These are phyloP conservation scores for Neurospora tetrasperma DNA, from an alignment of 495 filamentous ascomycete genomes.

Conservation along the genomic window DNA sequence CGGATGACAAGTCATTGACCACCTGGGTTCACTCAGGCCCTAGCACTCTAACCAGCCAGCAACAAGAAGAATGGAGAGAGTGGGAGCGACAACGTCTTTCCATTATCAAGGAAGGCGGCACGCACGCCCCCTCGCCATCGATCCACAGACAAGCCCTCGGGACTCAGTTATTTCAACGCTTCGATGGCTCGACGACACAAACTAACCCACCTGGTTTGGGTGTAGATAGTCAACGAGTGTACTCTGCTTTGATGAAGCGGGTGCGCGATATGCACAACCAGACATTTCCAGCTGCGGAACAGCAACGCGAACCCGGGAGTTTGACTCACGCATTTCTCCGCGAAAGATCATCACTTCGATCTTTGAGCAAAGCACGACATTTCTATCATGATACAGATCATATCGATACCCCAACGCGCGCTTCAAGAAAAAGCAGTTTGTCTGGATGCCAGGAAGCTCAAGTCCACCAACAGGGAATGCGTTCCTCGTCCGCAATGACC, in stretches of 20 bases:
- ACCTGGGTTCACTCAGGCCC: slow-evolving; percentile 61
- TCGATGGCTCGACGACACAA: neutral
- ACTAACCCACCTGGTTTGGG: slow-evolving; percentile 5
- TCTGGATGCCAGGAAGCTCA: neutral
- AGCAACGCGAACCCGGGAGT: slow-evolving; percentile 12
- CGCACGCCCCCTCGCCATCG: slow-evolving; percentile 36
- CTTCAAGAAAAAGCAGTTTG: neutral
- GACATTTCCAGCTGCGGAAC: slow-evolving; percentile 22
- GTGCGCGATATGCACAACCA: slow-evolving; percentile 32
- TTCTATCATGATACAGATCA: neutral
- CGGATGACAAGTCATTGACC: slow-evolving; percentile 55
- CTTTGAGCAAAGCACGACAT: neutral
- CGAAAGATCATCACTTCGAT: neutral
- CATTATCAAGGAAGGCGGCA: slow-evolving; percentile 54
- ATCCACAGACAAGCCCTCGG: slow-evolving; percentile 15
- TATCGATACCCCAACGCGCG: neutral
- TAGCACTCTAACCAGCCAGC: slow-evolving; percentile 34
- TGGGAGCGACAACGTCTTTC: slow-evolving; percentile 50
- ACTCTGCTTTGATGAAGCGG: slow-evolving; percentile 63
- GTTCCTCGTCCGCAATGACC: neutral
- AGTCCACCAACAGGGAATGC: neutral
- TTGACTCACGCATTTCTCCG: neutral
- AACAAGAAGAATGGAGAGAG: slow-evolving; percentile 27
- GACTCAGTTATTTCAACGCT: slow-evolving; percentile 10
- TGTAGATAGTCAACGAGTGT: slow-evolving; percentile 57